Base-by-base conservation (phyloP, 2,329 filamentous ascomycete species). In the Claviceps sp. region DNA sequence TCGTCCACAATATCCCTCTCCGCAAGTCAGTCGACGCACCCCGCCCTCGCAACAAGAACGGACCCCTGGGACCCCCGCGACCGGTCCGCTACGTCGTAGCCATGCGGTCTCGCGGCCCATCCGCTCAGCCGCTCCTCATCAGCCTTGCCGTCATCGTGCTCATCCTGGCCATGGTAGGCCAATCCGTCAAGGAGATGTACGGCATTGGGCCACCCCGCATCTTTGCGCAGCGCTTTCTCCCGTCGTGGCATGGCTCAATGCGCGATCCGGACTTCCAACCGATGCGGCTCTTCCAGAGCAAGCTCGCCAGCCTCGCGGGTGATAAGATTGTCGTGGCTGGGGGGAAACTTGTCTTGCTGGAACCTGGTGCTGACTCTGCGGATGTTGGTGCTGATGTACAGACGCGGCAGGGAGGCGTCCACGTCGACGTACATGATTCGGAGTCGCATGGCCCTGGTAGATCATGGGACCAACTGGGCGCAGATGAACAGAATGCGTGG, bases 1-100 rank as follows among this genome's bases (percentile, higher is more conserved):
- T 85, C 34, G 82, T 95, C 26, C 87, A 95, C 66, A 85, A 80
- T 40, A 82, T 95, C 55, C 82, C 87, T 0, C 76, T 95, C 47
- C 72, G 69, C 56, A 71, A 69, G 54, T 59, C 68, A 42, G 54
- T 69, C 48, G 67, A 72, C 57, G 65, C 64, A 52, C 56, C 64
- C 4, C 23, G 45, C 14, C 60, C 66, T 7, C 54, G 65, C 43
- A 64, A 61, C 52, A 64, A 64, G 49, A 68, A 66, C 51, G 65
- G 61, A 0, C 65, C 68, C 14, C 69, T 78, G 0, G 71, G 70
- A 13, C 68, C 73, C 13, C 69, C 78, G 0, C 71, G 70, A n/a
- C 68, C 73, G 13, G 72, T 77, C 9, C 85, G 86, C 55, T 89
- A 90, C 62, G 78, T 89, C 4, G 78, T 90, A 36, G 79, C 77